Percentiles rank a stretch among this genome's conserved stretches.
Evolutionary conservation across 2,329 filamentous ascomycete species (phyloP).

Genomic region (Aspergillus latus): DNA sequence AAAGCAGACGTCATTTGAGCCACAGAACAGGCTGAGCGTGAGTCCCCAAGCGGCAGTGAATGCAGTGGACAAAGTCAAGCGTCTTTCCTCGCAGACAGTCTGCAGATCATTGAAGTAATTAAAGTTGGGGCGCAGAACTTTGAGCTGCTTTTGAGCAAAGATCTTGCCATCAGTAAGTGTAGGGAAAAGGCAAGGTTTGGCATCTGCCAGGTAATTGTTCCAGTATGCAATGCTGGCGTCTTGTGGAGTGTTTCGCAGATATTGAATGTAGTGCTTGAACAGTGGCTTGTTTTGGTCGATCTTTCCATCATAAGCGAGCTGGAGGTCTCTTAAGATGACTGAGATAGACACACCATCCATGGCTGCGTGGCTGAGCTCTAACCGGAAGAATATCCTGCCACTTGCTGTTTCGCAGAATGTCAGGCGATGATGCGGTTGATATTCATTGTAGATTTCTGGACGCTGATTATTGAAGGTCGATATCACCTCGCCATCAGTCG

Average conservation of each 20-base stretch:
- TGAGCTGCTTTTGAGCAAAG: constrained; percentile 25
- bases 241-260: constrained; percentile 29
- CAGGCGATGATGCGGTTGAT: constrained; percentile 47
- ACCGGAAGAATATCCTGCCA: constrained; percentile 43
- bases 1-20: constrained; percentile 68
- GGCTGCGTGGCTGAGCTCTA: constrained; percentile 54
- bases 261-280: constrained; percentile 38
- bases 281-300: constrained; percentile 37
- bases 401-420: constrained; percentile 45
- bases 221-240: constrained; percentile 38
- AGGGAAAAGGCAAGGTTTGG: constrained; percentile 40
- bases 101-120: constrained; percentile 34
- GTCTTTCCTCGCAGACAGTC: constrained; percentile 42
- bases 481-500: constrained; percentile 30
- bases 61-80: constrained; percentile 51
- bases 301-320: constrained; percentile 47
- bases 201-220: constrained; percentile 35
- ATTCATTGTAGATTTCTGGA: constrained; percentile 27
- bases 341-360: constrained; percentile 55
- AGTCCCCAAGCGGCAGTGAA: constrained; percentile 73
- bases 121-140: constrained; percentile 33
- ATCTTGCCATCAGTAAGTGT: constrained; percentile 32
- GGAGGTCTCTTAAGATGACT: constrained; percentile 49
- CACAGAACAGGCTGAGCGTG: constrained; percentile 59
- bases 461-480: constrained; percentile 30